Conservation (phyloP, 257 asterid genomes). For the Petunia axillaris region DNA sequence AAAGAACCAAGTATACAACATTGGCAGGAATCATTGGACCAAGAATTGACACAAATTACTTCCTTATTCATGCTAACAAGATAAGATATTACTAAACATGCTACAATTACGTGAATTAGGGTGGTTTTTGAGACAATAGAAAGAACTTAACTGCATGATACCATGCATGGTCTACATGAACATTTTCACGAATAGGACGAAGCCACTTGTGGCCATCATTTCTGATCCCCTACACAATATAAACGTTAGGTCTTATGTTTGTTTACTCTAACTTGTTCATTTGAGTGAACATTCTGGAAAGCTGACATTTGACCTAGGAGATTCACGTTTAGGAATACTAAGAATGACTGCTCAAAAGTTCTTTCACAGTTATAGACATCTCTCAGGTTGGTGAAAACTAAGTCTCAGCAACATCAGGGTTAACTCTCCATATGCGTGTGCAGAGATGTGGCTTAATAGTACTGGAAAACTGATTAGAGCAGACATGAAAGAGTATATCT, state of each 20-base stretch:
- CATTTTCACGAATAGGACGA: background rate
- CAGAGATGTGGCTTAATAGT: background rate
- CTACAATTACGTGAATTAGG: background rate
- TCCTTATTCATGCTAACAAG: background rate
- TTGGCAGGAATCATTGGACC: background rate
- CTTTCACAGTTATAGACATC: background rate
- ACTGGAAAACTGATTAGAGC: constrained; percentile 14
- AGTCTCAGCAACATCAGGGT: background rate
- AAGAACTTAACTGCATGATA: background rate
- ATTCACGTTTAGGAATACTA: background rate
- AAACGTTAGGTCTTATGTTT: background rate
- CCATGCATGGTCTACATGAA: background rate
- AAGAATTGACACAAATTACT: background rate
- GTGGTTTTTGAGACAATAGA: constrained; percentile 12
- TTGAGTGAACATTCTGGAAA: background rate
- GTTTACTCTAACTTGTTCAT: background rate
- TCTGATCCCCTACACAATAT: background rate
- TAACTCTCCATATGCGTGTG: background rate
- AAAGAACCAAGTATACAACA: background rate
- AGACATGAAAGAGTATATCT: background rate
- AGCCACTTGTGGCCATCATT: background rate
- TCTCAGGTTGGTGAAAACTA: background rate
- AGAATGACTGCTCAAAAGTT: background rate
- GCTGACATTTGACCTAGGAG: background rate
- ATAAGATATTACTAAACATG: background rate